Evolutionary conservation across 352 stramenopile species (phyloP).

Genomic region (Pythium biforme): DNA sequence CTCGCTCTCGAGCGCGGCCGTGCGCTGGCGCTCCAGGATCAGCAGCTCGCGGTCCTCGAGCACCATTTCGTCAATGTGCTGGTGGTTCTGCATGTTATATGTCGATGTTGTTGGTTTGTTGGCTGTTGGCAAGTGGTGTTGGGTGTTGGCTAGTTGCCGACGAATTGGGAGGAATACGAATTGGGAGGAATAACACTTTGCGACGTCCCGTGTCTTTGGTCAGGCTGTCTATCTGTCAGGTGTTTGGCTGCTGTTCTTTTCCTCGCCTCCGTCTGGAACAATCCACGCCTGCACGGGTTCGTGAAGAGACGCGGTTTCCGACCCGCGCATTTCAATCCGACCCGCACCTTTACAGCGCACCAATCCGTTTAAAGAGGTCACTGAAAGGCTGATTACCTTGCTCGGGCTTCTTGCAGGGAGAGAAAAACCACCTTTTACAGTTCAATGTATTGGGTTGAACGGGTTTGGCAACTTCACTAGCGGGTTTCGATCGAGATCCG

Average conservation of each 20-base stretch:
- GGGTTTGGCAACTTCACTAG: not conserved
- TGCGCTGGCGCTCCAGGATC: constrained; percentile 73
- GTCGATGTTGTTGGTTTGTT: not conserved
- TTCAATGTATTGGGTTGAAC: not conserved
- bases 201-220: not conserved
- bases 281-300: constrained; percentile 8
- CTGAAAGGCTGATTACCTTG: no score
- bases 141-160: no score
- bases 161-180: not conserved
- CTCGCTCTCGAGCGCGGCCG: constrained; percentile 61
- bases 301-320: not conserved
- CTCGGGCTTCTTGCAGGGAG: no score
- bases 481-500: not conserved
- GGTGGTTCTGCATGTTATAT: constrained; percentile 27
- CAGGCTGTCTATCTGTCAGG: not conserved
- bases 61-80: constrained; percentile 19
- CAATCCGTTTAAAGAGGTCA: not conserved
- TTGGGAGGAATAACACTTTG: not conserved
- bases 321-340: not conserved
- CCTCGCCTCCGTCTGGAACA: constrained; percentile 16
- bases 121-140: not conserved
- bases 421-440: not conserved
- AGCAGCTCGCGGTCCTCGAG: constrained; percentile 59
- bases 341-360: not conserved
- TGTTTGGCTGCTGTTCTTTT: constrained; percentile 16